Evolutionary conservation across 2,329 filamentous ascomycete genomes (phyloP), one percentile per base, ranked within the genome.

Genomic region (Sarocladium oryzae): DNA sequence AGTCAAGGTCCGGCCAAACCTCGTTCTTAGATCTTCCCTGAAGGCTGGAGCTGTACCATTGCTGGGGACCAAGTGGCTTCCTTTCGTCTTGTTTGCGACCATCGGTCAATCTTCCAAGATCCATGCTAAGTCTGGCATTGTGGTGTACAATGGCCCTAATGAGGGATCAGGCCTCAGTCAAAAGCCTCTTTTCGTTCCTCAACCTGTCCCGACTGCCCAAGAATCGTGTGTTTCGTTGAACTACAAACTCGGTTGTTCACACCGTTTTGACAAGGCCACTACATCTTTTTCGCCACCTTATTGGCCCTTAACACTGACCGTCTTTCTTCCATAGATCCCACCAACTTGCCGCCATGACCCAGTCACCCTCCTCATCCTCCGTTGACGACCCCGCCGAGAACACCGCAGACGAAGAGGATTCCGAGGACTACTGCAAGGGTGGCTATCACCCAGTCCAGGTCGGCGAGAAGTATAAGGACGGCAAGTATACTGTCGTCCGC

Each of bases 391-490:
- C 82, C 60, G 82, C 86, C 69, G 91, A 96, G 63, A 91, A 93
- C 66, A 95, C 92, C 35, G 92, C 91, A 64, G 93, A 97, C 67
- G 93, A 99, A 73, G 93, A 99, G 72, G 93, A 99, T 70, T 96
- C 89, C 45, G 92, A 97, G 71, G 93, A 99, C 70, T 99, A 99
- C 75, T 96, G 92, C 81, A 97, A 97, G 73, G 93, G 93, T 63
- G 93, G 93, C 55, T 99, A 97, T 70, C 93, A 99, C 66, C 93
- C 93, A 2, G 93, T 99, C 48, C 80, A 84, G 61, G 86, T 97
- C 54, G 93, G 93, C 61, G 93, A 99, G 73, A 87, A 90, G 64
- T 97, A 96, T 80, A 97, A 97, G 69, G 89, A 97, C 67, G 91
- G 89, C 60, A 92, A 89, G 73, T 99, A 99, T 72, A 93, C 91